Base-by-base conservation (phyloP, 306 rosid species). In the Castanea crenata region DNA sequence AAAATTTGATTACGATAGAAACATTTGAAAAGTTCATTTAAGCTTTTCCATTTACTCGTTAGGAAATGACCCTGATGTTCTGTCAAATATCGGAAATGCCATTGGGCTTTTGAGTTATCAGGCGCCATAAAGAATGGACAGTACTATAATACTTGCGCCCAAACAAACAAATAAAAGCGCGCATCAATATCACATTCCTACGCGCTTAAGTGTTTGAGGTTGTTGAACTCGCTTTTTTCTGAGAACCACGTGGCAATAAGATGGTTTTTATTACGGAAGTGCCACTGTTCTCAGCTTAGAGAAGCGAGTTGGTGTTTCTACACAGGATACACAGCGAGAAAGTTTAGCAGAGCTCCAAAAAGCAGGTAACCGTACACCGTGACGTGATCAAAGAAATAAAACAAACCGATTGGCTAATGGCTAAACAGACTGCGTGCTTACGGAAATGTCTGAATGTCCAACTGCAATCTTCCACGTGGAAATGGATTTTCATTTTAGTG, bases 301-400 rank as follows among this genome's bases (percentile, higher is more conserved):
- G 46, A 4, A 1, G 14, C 20, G 25, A 23, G 20, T 44, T 21
- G 0, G 1, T 55, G n/a, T 7, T 16, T 16, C 1, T 13, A 16
- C 9, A 0, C 1, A 1, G 10, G 7, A 41, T 16, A 19, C 10
- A 0, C 6, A 10, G 21, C 25, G 56, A 41, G 72, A 2, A 44
- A 3, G n/a, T 14, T 2, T 11, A 46, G 7, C 16, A 35, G 46
- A 16, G 12, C 25, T 21, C 11, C 63, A 13, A 32, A 32, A 3
- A 5, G 32, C 35, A 10, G 70, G 25, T 61, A 74, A 61, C 74
- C n/a, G 78, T 44, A 64, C 6, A 5, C 1, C 14, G 69, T 76
- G 82, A 76, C 55, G 79, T 73, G 78, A 84, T 83, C 78, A 79
- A 74, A 27, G 25, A 69, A 77, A 31, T 38, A 7, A 21, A 74